These are phyloP conservation scores for Phellopilus nigrolimitatus DNA, from an alignment of 1,284 basidiomycete species.

Conservation along the genomic window DNA sequence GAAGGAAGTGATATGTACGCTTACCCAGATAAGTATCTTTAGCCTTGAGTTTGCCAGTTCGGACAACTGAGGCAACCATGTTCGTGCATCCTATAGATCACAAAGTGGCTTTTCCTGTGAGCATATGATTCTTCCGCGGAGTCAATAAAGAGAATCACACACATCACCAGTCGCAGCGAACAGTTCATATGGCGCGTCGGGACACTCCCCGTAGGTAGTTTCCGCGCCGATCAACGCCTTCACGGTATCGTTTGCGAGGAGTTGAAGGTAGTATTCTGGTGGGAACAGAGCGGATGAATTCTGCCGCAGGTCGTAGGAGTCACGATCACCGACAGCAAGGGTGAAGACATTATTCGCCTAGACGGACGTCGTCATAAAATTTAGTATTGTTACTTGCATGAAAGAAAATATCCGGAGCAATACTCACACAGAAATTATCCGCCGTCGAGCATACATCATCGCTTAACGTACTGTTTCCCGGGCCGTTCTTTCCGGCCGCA, in stretches of 20 bases:
- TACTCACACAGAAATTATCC: conserved; percentile 52
- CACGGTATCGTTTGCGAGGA: conserved; percentile 35
- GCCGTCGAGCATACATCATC: conserved; percentile 46
- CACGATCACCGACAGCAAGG: conserved; percentile 47
- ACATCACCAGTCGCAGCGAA: conserved; percentile 39
- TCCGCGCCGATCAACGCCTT: conserved; percentile 48
- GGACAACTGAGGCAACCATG: conserved; percentile 48
- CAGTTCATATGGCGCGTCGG: conserved; percentile 35
- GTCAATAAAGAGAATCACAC: conserved; percentile 19
- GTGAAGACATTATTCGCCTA: conserved; percentile 44
- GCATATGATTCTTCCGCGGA: no score
- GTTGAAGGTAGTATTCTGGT: conserved; percentile 48
- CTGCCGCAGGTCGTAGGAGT: conserved; percentile 54
- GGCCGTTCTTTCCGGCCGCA: conserved; percentile 17
- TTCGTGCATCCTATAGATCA: conserved; percentile 44
- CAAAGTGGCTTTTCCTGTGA: not conserved
- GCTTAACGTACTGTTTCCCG: conserved; percentile 37
- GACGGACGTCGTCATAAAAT: not conserved
- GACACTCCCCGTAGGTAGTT: conserved; percentile 42
- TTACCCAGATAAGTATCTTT: conserved; percentile 58
- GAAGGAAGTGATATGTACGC: not conserved
- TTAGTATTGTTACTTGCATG: not conserved
- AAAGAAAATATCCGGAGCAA: not conserved
- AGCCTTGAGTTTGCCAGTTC: conserved; percentile 48
- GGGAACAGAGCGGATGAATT: conserved; percentile 51